Base-by-base conservation (phyloP, 352 stramenopile species). In the Aphanomyces stellatus region DNA sequence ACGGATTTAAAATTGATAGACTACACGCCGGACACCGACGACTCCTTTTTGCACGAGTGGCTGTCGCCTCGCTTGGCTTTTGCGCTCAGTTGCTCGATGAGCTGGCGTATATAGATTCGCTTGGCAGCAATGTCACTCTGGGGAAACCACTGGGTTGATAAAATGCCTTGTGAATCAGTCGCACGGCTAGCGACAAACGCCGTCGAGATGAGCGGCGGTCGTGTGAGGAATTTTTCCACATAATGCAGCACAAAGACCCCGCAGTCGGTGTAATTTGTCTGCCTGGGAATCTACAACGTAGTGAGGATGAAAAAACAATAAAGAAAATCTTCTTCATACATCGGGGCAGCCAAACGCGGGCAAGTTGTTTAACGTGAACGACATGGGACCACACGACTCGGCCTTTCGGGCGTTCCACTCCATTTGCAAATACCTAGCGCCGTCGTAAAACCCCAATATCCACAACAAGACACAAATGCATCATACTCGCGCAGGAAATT, bases 241-340 rank as follows among this genome's bases (percentile, higher is more conserved):
- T 66, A 66, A 11, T 66, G 59, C 10, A 66, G 59, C n/a, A 66
- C 41, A 35, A 66, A 66, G 10, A 66, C 59, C 19, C 59, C 59
- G 46, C 59, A 66, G 59, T 66, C 59, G 15, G 22, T 35, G 46
- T 66, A 53, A 25, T 66, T 66, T 22, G 46, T 31, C 31, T 66
- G 59, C n/a, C 59, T 22, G n/a, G 59, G 59, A 43, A 66, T 66
- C 59, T 66, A 56, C 46, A 10, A 19, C n/a, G 22, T 0, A 64
- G 8, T 24, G 41, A 30, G 7, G 10, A 53, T 49, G 35, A 24
- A 15, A 53, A 19, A 46, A 19, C 1, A 2, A 46, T 46, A 46
- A n/a, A n/a, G 37, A 46, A 46, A 46, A 46, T 46, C 11, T n/a
- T n/a, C n/a, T n/a, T n/a, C 22, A 11, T 66, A 66, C 59, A 17